Evolutionary conservation across 129 eudicot genomes (phyloP).

Genomic region (Centaurea solstitialis): DNA sequence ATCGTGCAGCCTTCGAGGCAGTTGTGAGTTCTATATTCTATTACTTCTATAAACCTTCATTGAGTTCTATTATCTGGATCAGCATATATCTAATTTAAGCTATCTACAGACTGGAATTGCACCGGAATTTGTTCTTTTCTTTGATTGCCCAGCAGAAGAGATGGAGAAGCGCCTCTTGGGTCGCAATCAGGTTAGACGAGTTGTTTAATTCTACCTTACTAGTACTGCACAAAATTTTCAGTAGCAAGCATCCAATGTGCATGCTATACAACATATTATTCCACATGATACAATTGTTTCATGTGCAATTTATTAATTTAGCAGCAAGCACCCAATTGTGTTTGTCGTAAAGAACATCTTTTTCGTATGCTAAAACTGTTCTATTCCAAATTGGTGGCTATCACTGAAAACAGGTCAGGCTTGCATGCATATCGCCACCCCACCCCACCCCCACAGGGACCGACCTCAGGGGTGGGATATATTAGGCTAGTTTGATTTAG

Average conservation of each 20-base stretch:
- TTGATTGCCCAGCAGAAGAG: conserved; percentile 90
- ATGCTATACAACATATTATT: background rate
- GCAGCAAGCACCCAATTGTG: no score
- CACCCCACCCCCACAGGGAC: background rate
- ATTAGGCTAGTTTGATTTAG: background rate
- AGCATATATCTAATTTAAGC: background rate
- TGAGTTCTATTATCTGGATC: background rate
- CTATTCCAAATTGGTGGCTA: background rate
- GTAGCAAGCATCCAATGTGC: background rate
- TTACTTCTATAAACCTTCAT: background rate
- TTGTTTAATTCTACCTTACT: background rate
- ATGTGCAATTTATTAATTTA: no score
- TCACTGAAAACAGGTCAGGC: no score
- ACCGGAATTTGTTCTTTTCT: conserved; percentile 84
- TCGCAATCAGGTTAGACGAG: conserved; percentile 73
- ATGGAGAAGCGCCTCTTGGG: conserved; percentile 93
- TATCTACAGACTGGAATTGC: conserved; percentile 70
- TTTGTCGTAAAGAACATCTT: no score
- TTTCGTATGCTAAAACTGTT: background rate
- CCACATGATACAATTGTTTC: background rate
- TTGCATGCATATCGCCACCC: no score
- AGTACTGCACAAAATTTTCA: background rate
- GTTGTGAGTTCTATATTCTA: conserved; percentile 54
- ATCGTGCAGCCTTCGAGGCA: conserved; percentile 87
- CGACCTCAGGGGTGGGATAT: background rate